Evolutionary conservation across 2,329 filamentous ascomycete species (phyloP), one percentile per base, ranked within the genome.

Genomic region (Sclerotinia nivalis): DNA sequence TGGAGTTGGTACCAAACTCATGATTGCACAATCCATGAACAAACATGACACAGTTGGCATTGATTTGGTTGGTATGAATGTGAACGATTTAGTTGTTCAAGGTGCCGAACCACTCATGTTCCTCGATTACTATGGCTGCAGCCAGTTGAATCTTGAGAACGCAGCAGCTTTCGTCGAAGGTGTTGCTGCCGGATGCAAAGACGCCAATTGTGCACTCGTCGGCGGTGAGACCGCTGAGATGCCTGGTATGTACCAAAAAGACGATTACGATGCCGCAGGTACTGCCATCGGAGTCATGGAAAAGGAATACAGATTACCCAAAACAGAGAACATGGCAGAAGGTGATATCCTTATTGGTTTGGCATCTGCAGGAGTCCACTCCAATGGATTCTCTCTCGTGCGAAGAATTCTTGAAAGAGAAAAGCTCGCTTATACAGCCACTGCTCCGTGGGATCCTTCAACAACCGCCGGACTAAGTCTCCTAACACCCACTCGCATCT

Each of bases 161-260:
- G 93, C 93, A 0, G 89, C 91, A 15, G 86, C 88, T n/a, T 98
- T 99, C 78, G 92, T 99, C 54, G 88, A 93, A 77, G 94, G 96
- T 73, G 93, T 99, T 3, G 93, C 94, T 2, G 86, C 90, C 43
- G 96, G 96, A 61, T 99, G 96, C 82, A 88, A 88, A 71, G 88
- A 93, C 77, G 89, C 95, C 0, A 91, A 91, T 58, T 97, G 95
- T 78, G 94, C 94, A 22, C 86, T 99, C 4, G 92, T 98, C n/a
- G 96, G 96, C 22, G 96, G 96, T 58, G 96, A 99, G 82, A 99
- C 96, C 0, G 96, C 96, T 9, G 96, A 99, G 82, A 98, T 99
- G 96, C 95, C 95, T 0, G 94, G 94, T 68, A 93, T 98, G 84
- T 97, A 76, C 83, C 85, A 90, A 73, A 89, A 87, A 67, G 92